Base-by-base conservation (phyloP, 1,284 basidiomycete genomes). In the Ganoderma lucidum region DNA sequence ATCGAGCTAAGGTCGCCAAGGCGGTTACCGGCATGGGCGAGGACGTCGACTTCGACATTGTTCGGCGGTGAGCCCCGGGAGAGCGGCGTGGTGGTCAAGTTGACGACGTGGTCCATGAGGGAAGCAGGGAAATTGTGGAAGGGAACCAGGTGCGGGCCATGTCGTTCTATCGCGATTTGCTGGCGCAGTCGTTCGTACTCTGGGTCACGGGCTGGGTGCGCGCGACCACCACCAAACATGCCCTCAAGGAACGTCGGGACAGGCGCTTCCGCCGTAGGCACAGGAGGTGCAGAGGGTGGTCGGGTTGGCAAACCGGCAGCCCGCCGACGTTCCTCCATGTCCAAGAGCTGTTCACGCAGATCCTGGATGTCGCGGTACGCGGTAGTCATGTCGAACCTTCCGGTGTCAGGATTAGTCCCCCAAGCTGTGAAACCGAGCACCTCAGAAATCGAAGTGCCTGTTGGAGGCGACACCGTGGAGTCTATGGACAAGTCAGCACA, bases 201-300 rank as follows among this genome's bases (percentile, higher is more conserved):
- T 4, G 48, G 12, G 12, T 28, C 48, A 15, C 23, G 48, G 48
- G 23, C 23, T 14, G 12, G 48, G 39, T 41, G 12, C 10, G 39
- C 6, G 12, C 39, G 39, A 41, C 42, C 42, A 44, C 42, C 42
- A 44, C 42, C 15, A 32, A 35, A 56, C 30, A 56, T 15, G 59
- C 5, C 23, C 28, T 53, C 10, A 30, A 23, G 48, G 48, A 53
- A 28, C 15, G 42, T 10, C 3, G 17, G 35, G 5, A 15, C 60
- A 1, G 60, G 19, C 2, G 66, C 55, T n/a, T 19, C 67, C 1
- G 62, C 51, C 3, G 61, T 39, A 14, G 41, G 2, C 2, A 62
- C 62, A 5, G 65, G 56, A 19, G 70, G 70, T 19, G 62, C 67
- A 9, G 65, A 71, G 1, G 67, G 67, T 28, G 70, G 32, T 14